Evolutionary conservation across 1,139 yeast genomes (phyloP), one percentile per base, ranked within the genome.

Genomic region (Cylindricascospora bacillispora): DNA sequence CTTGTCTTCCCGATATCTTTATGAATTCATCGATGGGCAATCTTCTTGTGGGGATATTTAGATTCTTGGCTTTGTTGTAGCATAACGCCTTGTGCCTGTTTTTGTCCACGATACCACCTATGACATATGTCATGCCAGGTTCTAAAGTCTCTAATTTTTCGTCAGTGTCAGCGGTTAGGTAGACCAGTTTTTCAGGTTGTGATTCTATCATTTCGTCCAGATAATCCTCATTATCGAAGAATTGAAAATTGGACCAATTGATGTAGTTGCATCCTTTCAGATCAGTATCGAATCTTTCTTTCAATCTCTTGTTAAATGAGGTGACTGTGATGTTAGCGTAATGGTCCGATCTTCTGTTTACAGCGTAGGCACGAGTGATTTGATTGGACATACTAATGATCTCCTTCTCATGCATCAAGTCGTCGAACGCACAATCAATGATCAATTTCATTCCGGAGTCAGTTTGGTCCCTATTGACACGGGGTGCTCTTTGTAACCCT

Each of bases 81-180:
- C 98, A 89, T 29, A 89, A 57, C 38, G 66, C 64, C 56, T 86
- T 86, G 60, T 89, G 80, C 43, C 97, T 68, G 40, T 93, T 93
- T 55, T 86, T 89, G 54, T 89, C 98, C 6, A 89, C 97, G 32
- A 89, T 86, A 1, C 98, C 98, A 6, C 98, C 98, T 31, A 89
- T 74, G 27, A 86, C 70, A 45, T 89, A 89, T 0, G 92, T 79
- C 52, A 67, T 65, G 4, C 74, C 77, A 4, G 74, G 70, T 37
- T 77, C 74, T 29, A 89, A 59, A 7, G 58, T 62, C 13, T 67
- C 70, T 21, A 79, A 57, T 13, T 68, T 67, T 16, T 79, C 79
- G 12, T 76, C 80, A 0, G 94, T 76, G 45, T 89, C 98, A 1
- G 97, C 93, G 1, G 93, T 77, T 26, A 89, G 60, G 49, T 89